phyloP scores from a whole-genome alignment of 2,329 filamentous ascomycete genomes.

The Pseudogymnoascus pannorum region DNA sequence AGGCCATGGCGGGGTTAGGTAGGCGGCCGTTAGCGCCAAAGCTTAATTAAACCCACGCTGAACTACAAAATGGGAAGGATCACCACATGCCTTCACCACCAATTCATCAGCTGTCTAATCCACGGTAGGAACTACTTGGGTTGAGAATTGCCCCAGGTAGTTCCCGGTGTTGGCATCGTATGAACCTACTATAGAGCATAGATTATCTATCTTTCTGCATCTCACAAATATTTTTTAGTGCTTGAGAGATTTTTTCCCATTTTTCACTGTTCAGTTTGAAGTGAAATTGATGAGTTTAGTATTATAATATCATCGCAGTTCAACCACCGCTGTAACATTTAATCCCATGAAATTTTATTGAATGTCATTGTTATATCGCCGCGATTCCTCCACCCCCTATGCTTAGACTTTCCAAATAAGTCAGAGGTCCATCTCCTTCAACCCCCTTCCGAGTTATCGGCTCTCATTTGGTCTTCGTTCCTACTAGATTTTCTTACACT shows the following conservation, averaged over 20 bases:
- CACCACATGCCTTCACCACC: background rate
- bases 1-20: conserved; percentile 4
- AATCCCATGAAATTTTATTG: background rate
- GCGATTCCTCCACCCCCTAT: background rate
- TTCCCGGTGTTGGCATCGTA: background rate
- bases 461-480: background rate
- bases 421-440: background rate
- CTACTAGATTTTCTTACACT: background rate
- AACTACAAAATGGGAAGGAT: background rate
- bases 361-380: background rate
- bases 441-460: no score
- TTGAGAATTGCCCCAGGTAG: background rate
- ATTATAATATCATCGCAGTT: background rate
- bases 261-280: background rate
- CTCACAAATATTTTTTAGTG: no score
- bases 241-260: no score
- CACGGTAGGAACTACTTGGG: background rate
- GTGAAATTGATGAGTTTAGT: background rate
- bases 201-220: background rate
- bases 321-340: background rate
- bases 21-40: background rate
- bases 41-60: conserved; percentile 4
- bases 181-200: background rate
- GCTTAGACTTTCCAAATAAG: background rate
- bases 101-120: background rate